Base-by-base conservation (phyloP, 495 filamentous ascomycete genomes). In the Trypethelium eluteriae region DNA sequence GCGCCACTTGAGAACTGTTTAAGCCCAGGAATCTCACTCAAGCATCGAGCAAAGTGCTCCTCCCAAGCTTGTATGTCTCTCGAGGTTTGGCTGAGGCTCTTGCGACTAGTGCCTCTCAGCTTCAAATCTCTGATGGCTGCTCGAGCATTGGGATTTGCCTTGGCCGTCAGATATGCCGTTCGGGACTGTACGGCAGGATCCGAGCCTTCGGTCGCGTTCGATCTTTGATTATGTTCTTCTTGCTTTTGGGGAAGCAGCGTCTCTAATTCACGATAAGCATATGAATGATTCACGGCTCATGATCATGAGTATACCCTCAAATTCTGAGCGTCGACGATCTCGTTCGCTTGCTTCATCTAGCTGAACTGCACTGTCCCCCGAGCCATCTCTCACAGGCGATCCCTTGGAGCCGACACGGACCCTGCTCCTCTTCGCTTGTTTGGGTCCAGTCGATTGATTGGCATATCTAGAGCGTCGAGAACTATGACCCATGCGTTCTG, bases 371-470 rank as follows among this genome's bases (percentile, higher is more conserved):
- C 32, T 59, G 7, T 59, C 53, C 7, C 34, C 11, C 53, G 53
- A 59, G 14, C 53, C 53, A 34, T 36, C 53, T 59, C 53, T 59
- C 32, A 34, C 6, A 36, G 53, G 53, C 5, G 53, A 59, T 18
- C 53, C 53, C 7, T 59, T 59, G 10, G 53, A 59, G 32, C 53
- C 53, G 36, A 59, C 53, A 59, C 36, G 53, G 3, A 59, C n/a
- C 32, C 53, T 59, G 14, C 25, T 7, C 53, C 32, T 59, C 53
- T 32, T 59, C 53, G 10, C 36, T 59, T 59, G 18, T 7, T 59
- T 18, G 18, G n/a, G 4, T 34, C 53, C 53, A 4, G 53, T 10
- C 18, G 53, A 59, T 59, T 7, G 53, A 59, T 59, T 34, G 6
- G 53, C 53, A 59, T 36, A 9, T 36, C 53, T 59, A 32, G 53